These are phyloP conservation scores for Trifolium subterraneum DNA, from an alignment of 306 rosid species.

Conservation along the genomic window DNA sequence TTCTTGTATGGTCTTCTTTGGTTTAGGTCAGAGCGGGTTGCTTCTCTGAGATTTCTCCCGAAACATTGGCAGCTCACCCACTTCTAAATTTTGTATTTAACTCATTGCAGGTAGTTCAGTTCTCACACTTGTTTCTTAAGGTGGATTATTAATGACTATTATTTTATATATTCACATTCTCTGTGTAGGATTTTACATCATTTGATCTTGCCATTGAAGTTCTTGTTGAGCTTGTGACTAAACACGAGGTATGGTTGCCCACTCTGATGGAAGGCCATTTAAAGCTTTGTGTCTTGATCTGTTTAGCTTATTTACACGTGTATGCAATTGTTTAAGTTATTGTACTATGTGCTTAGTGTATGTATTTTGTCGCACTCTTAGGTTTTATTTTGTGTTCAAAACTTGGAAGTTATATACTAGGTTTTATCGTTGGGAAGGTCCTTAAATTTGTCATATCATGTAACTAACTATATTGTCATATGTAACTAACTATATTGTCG, in stretches of 20 bases:
- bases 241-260: conserved; percentile 79
- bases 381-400: conserved; percentile 23
- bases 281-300: conserved; percentile 4
- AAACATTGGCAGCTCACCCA: conserved; percentile 80
- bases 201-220: conserved; percentile 96
- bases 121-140: conserved; percentile 32
- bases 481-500: conserved; percentile 5
- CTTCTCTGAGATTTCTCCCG: conserved; percentile 87
- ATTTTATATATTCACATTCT: conserved; percentile 40
- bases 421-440: conserved; percentile 2
- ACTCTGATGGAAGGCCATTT: conserved; percentile 32
- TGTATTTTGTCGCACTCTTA: conserved; percentile 36
- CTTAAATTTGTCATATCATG: conserved; percentile 14
- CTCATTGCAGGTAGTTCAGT: conserved; percentile 76
- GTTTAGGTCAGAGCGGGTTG: conserved; percentile 93
- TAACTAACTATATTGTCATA: conserved; percentile 4
- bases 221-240: conserved; percentile 86
- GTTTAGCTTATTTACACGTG: conserved; percentile 30
- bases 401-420: not conserved
- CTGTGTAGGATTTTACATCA: conserved; percentile 67
- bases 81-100: conserved; percentile 81
- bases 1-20: conserved; percentile 39
- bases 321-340: conserved; percentile 26
- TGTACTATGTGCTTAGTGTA: conserved; percentile 28
- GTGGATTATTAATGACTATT: conserved; percentile 24